Conservation (phyloP, 345 rosid genomes). For the Euphorbia peplus region DNA sequence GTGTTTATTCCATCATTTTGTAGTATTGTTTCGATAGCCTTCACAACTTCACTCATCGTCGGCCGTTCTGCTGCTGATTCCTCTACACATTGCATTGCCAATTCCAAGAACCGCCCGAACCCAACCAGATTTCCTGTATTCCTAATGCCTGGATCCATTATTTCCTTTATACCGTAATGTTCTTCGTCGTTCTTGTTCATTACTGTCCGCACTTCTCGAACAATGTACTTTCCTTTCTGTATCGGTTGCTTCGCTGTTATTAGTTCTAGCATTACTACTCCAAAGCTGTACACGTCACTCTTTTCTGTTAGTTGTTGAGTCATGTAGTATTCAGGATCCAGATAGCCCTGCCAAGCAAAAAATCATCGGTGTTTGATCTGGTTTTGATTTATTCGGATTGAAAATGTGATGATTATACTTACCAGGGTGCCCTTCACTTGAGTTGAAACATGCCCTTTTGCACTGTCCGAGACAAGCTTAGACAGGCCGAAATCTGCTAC, state of each 20-base stretch:
- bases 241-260: conserved; percentile 80
- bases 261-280: conserved; percentile 87
- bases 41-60: conserved; percentile 79
- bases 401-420: conserved; percentile 17
- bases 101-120: conserved; percentile 56
- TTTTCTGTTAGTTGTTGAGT: conserved; percentile 90
- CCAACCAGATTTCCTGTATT: conserved; percentile 44
- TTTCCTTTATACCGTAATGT: conserved; percentile 59
- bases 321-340: conserved; percentile 98
- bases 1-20: conserved; percentile 66
- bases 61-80: conserved; percentile 85
- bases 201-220: conserved; percentile 58
- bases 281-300: conserved; percentile 93
- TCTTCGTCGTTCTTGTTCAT: conserved; percentile 58
- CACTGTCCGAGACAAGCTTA: conserved; percentile 79
- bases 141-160: conserved; percentile 59
- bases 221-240: conserved; percentile 84
- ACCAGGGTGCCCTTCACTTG: conserved; percentile 99
- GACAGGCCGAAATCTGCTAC: conserved; percentile 97
- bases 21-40: conserved; percentile 64
- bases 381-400: background rate
- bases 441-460: conserved; percentile 96
- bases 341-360: conserved; percentile 63
- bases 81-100: conserved; percentile 82
- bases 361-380: background rate